A percentile compares a stretch with the other conserved stretches of the same genome.
Evolutionary conservation across 805 yeast species (phyloP).

Genomic region (Pichia kluyveri): DNA sequence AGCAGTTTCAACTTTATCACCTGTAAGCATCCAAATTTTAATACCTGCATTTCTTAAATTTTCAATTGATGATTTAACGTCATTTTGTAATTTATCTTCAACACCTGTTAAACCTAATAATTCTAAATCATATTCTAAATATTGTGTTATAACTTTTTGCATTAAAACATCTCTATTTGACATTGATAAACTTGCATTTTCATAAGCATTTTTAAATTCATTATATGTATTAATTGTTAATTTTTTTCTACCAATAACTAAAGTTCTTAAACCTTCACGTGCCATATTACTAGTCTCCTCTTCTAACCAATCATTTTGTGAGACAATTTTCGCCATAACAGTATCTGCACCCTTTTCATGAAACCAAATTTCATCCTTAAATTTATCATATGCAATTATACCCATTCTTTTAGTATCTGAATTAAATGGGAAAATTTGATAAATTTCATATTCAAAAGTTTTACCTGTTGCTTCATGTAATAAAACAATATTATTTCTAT

Average conservation of each 20-base stretch:
- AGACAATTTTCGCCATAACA: slow-evolving; percentile 80
- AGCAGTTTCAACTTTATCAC: slow-evolving; percentile 98
- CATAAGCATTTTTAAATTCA: slow-evolving; percentile 54
- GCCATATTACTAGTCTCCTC: slow-evolving; percentile 98
- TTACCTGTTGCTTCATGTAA: slow-evolving; percentile 51
- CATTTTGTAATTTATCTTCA: slow-evolving; percentile 86
- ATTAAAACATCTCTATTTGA: slow-evolving; percentile 65
- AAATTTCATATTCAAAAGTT: slow-evolving; percentile 50
- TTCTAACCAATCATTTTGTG: slow-evolving; percentile 88
- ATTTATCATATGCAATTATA: slow-evolving; percentile 57
- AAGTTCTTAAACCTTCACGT: slow-evolving; percentile 91
- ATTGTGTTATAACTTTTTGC: slow-evolving; percentile 57
- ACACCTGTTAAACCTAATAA: slow-evolving; percentile 93
- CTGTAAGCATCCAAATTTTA: slow-evolving; percentile 98
- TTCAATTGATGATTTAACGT: slow-evolving; percentile 89
- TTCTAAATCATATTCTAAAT: slow-evolving; percentile 76
- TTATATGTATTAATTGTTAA: slow-evolving; percentile 46
- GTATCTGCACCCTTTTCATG: slow-evolving; percentile 94
- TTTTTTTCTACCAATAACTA: slow-evolving; percentile 85
- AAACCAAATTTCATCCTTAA: slow-evolving; percentile 71
- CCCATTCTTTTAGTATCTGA: slow-evolving; percentile 98
- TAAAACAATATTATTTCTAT: slow-evolving; percentile 64
- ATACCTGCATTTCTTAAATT: slow-evolving; percentile 91
- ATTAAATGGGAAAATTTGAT: slow-evolving; percentile 87
- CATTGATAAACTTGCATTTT: slow-evolving; percentile 73